Conservation (phyloP, 73 alveolate genomes). For the Breviolum minutum region DNA sequence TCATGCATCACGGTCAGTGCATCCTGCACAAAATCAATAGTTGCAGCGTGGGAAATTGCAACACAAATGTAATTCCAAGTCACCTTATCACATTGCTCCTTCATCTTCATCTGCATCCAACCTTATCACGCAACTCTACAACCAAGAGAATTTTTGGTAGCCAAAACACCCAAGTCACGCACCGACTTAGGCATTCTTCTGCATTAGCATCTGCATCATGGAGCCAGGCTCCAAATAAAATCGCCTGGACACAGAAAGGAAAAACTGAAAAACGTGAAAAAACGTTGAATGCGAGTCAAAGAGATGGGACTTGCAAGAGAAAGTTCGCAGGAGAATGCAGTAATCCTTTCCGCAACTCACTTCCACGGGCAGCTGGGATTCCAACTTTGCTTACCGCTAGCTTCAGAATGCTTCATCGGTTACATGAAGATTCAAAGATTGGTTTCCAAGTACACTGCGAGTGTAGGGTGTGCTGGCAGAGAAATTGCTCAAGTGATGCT, state of each 20-base stretch:
- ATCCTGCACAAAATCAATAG: background rate
- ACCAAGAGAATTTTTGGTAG: background rate
- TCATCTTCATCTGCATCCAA: conserved; percentile 8
- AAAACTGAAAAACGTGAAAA: too few species aligned
- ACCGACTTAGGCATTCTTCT: background rate
- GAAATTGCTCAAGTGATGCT: too few species aligned
- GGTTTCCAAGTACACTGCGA: too few species aligned
- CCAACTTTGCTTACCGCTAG: too few species aligned
- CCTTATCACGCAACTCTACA: background rate
- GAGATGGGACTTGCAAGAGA: too few species aligned
- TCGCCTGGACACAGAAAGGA: conserved; percentile 9
- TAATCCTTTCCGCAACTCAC: too few species aligned
- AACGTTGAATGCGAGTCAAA: too few species aligned
- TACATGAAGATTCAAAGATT: too few species aligned
- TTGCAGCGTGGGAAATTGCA: background rate
- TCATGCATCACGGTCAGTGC: background rate
- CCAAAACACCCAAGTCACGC: background rate
- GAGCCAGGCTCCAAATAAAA: conserved; percentile 77
- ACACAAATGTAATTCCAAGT: background rate
- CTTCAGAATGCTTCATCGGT: too few species aligned
- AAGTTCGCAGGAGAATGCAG: too few species aligned
- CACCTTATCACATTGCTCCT: conserved; percentile 14
- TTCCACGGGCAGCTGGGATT: too few species aligned
- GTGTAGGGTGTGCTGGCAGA: too few species aligned
- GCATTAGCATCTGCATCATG: conserved; percentile 57